These are phyloP conservation scores for Arthrocladium fulminans DNA, from an alignment of 2,329 filamentous ascomycete species.

Conservation along the genomic window DNA sequence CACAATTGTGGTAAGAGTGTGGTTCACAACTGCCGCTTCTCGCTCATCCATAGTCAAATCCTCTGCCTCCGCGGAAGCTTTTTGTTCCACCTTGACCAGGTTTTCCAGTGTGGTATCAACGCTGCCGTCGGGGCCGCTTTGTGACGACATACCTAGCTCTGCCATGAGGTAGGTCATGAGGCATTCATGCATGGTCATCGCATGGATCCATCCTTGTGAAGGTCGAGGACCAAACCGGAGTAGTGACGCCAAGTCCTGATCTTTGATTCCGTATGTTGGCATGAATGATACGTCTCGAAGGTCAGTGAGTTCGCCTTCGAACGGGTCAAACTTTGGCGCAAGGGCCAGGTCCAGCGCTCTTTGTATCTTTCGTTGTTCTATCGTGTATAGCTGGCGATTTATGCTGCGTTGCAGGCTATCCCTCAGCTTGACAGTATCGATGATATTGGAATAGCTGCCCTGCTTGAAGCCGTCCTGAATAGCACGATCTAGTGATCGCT, in stretches of 20 bases:
- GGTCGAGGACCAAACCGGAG: conserved; percentile 18
- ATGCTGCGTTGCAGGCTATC: conserved; percentile 25
- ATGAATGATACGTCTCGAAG: conserved; percentile 19
- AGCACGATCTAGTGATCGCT: conserved; percentile 29
- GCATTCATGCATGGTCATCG: conserved; percentile 18
- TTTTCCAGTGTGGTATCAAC: neutral
- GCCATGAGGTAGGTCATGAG: conserved; percentile 17
- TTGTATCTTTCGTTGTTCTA: conserved; percentile 35
- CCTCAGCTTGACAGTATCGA: conserved; percentile 31
- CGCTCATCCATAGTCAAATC: conserved; percentile 15
- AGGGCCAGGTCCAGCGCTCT: conserved; percentile 28
- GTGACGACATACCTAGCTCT: conserved; percentile 4
- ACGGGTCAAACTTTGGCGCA: conserved; percentile 10
- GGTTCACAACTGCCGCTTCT: neutral
- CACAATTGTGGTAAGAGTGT: neutral
- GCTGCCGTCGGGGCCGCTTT: neutral
- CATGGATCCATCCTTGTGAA: conserved; percentile 14
- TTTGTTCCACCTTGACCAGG: neutral
- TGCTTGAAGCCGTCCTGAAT: conserved; percentile 32
- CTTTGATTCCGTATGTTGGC: conserved; percentile 16
- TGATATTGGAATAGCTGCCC: conserved; percentile 37
- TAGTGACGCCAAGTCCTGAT: conserved; percentile 9
- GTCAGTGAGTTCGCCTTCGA: conserved; percentile 13
- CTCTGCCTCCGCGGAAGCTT: neutral
- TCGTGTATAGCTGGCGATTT: conserved; percentile 32